Evolutionary conservation across 352 stramenopile species (phyloP).

Genomic region (Peronospora destructor): DNA sequence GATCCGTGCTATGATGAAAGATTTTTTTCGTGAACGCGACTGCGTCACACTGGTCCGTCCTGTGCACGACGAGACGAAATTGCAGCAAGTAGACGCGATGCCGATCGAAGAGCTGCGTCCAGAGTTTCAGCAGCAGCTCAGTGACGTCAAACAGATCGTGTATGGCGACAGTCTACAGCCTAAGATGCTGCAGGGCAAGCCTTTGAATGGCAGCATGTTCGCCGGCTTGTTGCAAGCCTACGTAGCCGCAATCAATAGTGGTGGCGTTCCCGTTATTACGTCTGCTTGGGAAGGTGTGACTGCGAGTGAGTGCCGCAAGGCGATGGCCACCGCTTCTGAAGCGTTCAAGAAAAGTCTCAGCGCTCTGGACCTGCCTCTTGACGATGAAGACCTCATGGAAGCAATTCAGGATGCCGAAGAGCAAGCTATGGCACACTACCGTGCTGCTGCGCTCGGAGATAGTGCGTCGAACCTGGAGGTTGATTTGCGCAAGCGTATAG

Average conservation of each 20-base stretch:
- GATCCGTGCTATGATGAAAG: slow-evolving; percentile 77
- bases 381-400: slow-evolving; percentile 54
- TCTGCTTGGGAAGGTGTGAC: slow-evolving; percentile 84
- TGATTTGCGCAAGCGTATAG: slow-evolving; percentile 62
- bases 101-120: slow-evolving; percentile 56
- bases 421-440: slow-evolving; percentile 50
- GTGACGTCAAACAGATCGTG: slow-evolving; percentile 56
- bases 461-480: slow-evolving; percentile 52
- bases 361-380: slow-evolving; percentile 59
- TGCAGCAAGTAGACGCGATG: slow-evolving; percentile 73
- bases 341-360: slow-evolving; percentile 54
- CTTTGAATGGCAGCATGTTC: slow-evolving; percentile 81
- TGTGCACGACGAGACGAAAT: slow-evolving; percentile 64
- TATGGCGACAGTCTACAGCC: slow-evolving; percentile 64
- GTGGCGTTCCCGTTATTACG: slow-evolving; percentile 82
- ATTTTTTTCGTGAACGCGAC: slow-evolving; percentile 76
- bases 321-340: slow-evolving; percentile 49
- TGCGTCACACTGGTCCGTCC: slow-evolving; percentile 81
- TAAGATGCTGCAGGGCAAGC: slow-evolving; percentile 80
- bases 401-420: slow-evolving; percentile 53
- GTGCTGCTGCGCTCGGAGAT: slow-evolving; percentile 59
- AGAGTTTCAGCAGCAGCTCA: slow-evolving; percentile 73
- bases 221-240: slow-evolving; percentile 74
- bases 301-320: slow-evolving; percentile 73
- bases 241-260: slow-evolving; percentile 82